Evolutionary conservation across 495 filamentous ascomycete species (phyloP), one percentile per base, ranked within the genome.

Genomic region (Lindgomyces ingoldianus): DNA sequence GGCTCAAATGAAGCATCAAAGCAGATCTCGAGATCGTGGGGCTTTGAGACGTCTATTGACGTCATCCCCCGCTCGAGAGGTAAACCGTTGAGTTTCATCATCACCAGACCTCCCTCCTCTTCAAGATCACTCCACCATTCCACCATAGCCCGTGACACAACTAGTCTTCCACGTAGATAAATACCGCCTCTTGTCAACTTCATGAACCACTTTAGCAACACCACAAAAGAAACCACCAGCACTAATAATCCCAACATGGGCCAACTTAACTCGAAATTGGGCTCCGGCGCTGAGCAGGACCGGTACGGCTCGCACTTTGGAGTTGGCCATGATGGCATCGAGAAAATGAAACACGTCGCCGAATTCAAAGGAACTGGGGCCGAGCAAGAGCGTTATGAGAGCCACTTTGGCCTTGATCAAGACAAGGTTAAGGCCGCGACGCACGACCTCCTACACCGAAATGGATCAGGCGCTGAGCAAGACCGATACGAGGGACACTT

Each of bases 201-300:
- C 14, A 39, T 14, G 33, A 39, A 39, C 14, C 33, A 6, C 33
- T 39, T 39, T 14, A 6, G 14, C 33, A 39, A 39, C 33, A 6
- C 14, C 33, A 39, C 33, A 6, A 39, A n/a, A n/a, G n/a, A n/a
- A n/a, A n/a, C n/a, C n/a, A n/a, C n/a, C n/a, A n/a, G n/a, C n/a
- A n/a, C n/a, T n/a, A n/a, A n/a, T n/a, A n/a, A n/a, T n/a, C 33
- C 6, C 33, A 39, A 14, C 33, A 39, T 39, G 33, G 33, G 33
- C 33, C 33, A 39, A 39, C 33, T 6, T 6, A 6, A 6, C 33
- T 39, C 33, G 14, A 39, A 39, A 6, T 8, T 48, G 45, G 45
- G 45, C n/a, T 53, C 49, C 49, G 49, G 49, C 4, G 49, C 49
- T 8, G 49, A 53, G 26, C 49, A 53, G 25, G 49, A 53, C 25